Evolutionary conservation across 306 rosid species (phyloP), one percentile per base, ranked within the genome.

Genomic region (Sphenostylis stenocarpa): DNA sequence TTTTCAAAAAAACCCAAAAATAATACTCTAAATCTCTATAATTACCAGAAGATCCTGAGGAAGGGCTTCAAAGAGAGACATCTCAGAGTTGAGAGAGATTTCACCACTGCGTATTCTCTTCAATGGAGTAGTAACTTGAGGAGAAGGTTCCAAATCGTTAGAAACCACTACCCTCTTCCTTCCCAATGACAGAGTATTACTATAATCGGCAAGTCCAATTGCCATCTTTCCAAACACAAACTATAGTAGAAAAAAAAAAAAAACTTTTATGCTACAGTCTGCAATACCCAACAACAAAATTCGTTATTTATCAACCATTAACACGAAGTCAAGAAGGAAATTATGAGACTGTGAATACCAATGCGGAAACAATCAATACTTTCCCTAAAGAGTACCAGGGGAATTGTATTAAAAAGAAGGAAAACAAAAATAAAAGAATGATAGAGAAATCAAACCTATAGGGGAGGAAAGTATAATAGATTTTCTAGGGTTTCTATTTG

Each of bases 21-120:
- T 12, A 68, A 26, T 56, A 23, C 16, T 57, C 13, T 19, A 41
- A 51, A 64, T 15, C 0, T 64, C 20, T 13, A 41, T 51, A 76
- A 87, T 89, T 33, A 93, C 98, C 92, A 90, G 76, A 86, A 91
- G 49, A 15, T 93, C 97, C 70, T 47, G 88, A 72, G 96, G 96
- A 73, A 91, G 70, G 41, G 90, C 79, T 84, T 93, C 92, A 3
- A 93, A 86, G 28, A 7, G 75, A 63, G 91, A 85, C 39, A 12
- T 55, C 1, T 75, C 79, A 60, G 74, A 45, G 5, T 58, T 86
- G 43, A n/a, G 52, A 64, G 44, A 44, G 67, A 79, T 15, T 15
- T 9, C 43, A 13, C 41, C 70, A 7, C 84, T 82, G 16, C 88
- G 55, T 62, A 53, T 86, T 83, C 69, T 86, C 90, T 89, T 88